Conservation (phyloP, 177 flowering plant species). For the Vitis hybrid region DNA sequence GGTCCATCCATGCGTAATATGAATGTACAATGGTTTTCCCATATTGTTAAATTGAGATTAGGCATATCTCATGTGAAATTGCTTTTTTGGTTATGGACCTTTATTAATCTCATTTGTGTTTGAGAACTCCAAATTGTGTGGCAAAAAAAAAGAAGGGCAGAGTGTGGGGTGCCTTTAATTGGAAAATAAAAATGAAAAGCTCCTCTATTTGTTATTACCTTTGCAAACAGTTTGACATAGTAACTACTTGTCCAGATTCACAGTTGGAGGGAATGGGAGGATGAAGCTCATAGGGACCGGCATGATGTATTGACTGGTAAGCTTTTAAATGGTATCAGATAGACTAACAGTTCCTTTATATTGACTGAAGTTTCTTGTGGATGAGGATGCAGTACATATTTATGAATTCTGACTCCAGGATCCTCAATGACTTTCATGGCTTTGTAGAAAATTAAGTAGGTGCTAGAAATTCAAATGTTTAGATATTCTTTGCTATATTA, state of each 20-base stretch:
- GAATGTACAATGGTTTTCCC: neutral
- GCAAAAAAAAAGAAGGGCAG: neutral
- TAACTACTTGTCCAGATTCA: conserved; percentile 56
- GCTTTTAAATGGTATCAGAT: conserved; percentile 5
- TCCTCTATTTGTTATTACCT: neutral
- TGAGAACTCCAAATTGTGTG: neutral
- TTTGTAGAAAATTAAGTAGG: too few species aligned
- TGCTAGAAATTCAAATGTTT: neutral
- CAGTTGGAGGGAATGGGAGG: conserved; percentile 96
- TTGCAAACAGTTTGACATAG: conserved; percentile 5
- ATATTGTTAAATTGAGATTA: neutral
- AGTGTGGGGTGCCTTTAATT: neutral
- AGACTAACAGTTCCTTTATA: neutral
- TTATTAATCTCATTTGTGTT: neutral
- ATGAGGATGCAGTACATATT: neutral
- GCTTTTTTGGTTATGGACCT: neutral
- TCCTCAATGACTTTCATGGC: too few species aligned
- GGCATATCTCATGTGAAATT: neutral
- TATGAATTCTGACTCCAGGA: neutral
- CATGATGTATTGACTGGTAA: conserved; percentile 71
- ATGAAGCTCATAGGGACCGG: conserved; percentile 75
- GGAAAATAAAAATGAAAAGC: neutral
- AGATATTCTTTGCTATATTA: neutral
- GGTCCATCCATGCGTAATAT: neutral
- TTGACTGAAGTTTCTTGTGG: neutral